Conservation (phyloP, 2,329 filamentous ascomycete genomes). For the Coniochaeta sp. region DNA sequence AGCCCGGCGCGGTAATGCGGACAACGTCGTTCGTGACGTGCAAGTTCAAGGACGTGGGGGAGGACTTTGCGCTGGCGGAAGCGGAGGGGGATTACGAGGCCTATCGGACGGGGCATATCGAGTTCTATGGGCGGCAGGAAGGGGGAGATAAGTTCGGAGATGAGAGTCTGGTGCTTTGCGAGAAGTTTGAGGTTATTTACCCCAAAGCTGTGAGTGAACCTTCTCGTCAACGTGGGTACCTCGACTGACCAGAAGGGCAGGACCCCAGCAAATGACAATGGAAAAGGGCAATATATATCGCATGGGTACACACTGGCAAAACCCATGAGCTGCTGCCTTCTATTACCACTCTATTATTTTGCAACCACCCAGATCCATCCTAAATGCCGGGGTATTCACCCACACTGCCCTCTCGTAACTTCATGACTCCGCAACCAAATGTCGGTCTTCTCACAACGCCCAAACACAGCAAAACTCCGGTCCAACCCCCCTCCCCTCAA, state of each 20-base stretch:
- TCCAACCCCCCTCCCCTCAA: background rate
- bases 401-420: too few species aligned
- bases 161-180: conserved; percentile 20
- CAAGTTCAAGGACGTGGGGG: conserved; percentile 19
- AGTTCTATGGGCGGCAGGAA: conserved; percentile 15
- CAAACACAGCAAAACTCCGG: background rate
- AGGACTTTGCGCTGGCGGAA: conserved; percentile 21
- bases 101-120: conserved; percentile 17
- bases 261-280: background rate
- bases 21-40: conserved; percentile 17
- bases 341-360: too few species aligned
- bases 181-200: conserved; percentile 21
- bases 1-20: conserved; percentile 18
- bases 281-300: too few species aligned
- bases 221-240: too few species aligned
- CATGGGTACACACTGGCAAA: too few species aligned
- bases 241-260: background rate
- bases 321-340: too few species aligned
- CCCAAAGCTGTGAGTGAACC: background rate
- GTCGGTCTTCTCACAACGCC: background rate
- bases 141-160: conserved; percentile 15
- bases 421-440: background rate
- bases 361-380: too few species aligned
- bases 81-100: conserved; percentile 20
- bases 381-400: too few species aligned